Evolutionary conservation across 352 stramenopile species (phyloP).

Genomic region (Phytopythium oedochilum): DNA sequence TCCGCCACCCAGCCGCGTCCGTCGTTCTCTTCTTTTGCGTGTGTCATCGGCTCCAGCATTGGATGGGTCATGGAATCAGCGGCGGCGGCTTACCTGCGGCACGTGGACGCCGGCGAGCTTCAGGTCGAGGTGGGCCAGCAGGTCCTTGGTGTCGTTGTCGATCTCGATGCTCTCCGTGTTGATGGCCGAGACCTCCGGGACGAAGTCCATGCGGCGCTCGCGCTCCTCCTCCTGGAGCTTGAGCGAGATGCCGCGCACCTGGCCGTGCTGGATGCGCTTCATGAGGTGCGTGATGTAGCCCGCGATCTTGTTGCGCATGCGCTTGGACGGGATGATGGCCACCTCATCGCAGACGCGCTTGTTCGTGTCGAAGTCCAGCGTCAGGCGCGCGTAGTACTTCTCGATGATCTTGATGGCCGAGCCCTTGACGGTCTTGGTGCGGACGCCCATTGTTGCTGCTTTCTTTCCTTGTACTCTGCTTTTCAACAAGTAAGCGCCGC

Average conservation of each 20-base stretch:
- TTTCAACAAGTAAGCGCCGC: slow-evolving; percentile 26
- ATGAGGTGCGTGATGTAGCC: slow-evolving; percentile 99
- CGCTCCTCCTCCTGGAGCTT: slow-evolving; percentile 99
- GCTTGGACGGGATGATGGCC: slow-evolving; percentile 99
- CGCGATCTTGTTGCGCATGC: slow-evolving; percentile 99
- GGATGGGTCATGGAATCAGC: slow-evolving; percentile 11
- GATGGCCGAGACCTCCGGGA: slow-evolving; percentile 96
- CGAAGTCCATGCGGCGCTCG: slow-evolving; percentile 99
- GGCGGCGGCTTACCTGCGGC: slow-evolving; percentile 65
- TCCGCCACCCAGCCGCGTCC: not conserved
- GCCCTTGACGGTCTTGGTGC: slow-evolving; percentile 99
- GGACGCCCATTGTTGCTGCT: slow-evolving; percentile 93
- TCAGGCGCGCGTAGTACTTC: slow-evolving; percentile 99
- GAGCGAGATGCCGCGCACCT: slow-evolving; percentile 99
- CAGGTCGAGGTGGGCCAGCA: slow-evolving; percentile 95
- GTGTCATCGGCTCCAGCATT: slow-evolving; percentile 85
- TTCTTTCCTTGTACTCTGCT: slow-evolving; percentile 29
- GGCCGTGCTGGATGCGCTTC: slow-evolving; percentile 99
- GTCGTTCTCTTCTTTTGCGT: slow-evolving; percentile 10
- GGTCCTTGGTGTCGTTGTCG: slow-evolving; percentile 98
- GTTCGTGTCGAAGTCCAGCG: slow-evolving; percentile 99
- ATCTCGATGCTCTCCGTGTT: slow-evolving; percentile 95
- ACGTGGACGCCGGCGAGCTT: slow-evolving; percentile 89
- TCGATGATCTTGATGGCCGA: slow-evolving; percentile 99
- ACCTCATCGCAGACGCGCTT: slow-evolving; percentile 97